phyloP scores from a whole-genome alignment of 2,329 filamentous ascomycete species.

The Aurifilum marmelostoma region DNA sequence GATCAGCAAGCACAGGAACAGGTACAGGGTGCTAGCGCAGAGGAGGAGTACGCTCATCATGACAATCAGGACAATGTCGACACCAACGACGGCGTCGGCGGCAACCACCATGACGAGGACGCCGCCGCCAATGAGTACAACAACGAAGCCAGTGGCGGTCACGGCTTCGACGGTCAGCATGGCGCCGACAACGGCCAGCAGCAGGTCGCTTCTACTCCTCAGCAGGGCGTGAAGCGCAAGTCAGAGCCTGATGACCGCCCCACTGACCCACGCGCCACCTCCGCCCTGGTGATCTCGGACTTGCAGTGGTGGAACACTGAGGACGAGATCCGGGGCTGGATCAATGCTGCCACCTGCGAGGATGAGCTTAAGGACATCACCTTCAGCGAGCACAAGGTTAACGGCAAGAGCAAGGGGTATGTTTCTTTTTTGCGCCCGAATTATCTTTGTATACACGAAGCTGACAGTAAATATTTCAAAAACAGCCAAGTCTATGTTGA shows the following conservation, averaged over 20 bases:
- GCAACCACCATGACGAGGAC: conserved; percentile 41
- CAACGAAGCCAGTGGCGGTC: conserved; percentile 33
- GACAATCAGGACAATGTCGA: conserved; percentile 43
- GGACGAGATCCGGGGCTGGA: conserved; percentile 90
- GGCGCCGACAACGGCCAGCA: conserved; percentile 36
- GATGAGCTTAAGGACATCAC: conserved; percentile 88
- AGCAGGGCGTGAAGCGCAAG: conserved; percentile 65
- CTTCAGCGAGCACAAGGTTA: conserved; percentile 98
- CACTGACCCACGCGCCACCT: conserved; percentile 62
- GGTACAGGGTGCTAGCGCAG: conserved; percentile 48
- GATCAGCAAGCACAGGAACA: conserved; percentile 37
- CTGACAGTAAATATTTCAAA: conserved; percentile 6
- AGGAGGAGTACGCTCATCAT: conserved; percentile 45
- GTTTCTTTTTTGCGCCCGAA: conserved; percentile 40
- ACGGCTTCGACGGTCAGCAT: conserved; percentile 37
- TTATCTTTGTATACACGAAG: too few relatives aligned
- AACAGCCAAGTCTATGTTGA: conserved; percentile 78
- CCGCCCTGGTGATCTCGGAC: conserved; percentile 84
- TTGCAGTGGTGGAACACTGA: conserved; percentile 97
- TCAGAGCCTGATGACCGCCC: conserved; percentile 61
- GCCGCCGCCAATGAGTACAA: conserved; percentile 44
- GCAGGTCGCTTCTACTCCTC: conserved; percentile 35
- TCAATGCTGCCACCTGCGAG: conserved; percentile 77
- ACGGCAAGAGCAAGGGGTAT: conserved; percentile 97
- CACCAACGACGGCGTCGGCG: conserved; percentile 38